Percentiles rank a stretch among this genome's conserved stretches.
Evolutionary conservation across 2,329 filamentous ascomycete species (phyloP).

Genomic region (Talaromyces sp.): DNA sequence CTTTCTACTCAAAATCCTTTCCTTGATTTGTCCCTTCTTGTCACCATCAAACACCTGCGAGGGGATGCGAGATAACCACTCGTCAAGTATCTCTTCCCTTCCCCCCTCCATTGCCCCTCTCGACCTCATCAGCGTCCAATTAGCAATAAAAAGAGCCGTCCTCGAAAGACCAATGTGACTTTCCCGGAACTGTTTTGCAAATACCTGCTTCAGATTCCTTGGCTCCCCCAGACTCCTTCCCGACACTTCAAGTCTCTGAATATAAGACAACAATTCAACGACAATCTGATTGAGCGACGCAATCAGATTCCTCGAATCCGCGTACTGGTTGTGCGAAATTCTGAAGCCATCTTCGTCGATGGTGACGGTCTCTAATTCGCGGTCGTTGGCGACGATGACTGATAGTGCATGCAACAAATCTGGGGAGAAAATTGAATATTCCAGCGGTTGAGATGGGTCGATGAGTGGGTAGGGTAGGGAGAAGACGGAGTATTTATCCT

Average conservation of each 20-base stretch:
- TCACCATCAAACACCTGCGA: conserved; percentile 29
- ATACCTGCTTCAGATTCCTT: conserved; percentile 38
- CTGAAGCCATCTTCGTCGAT: conserved; percentile 31
- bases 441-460: conserved; percentile 30
- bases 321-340: conserved; percentile 28
- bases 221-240: conserved; percentile 29
- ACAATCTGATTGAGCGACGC: conserved; percentile 42
- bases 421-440: conserved; percentile 42
- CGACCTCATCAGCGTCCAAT: conserved; percentile 38
- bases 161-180: conserved; percentile 40
- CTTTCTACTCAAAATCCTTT: conserved; percentile 30
- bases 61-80: conserved; percentile 29
- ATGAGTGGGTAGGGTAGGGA: conserved; percentile 44
- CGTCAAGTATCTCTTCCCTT: conserved; percentile 29
- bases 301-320: conserved; percentile 36
- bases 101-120: conserved; percentile 24
- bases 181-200: conserved; percentile 42
- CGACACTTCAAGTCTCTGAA: conserved; percentile 32
- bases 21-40: conserved; percentile 21
- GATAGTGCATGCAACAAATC: conserved; percentile 43
- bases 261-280: conserved; percentile 40
- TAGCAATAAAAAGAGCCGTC: conserved; percentile 38
- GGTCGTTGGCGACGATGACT: conserved; percentile 40
- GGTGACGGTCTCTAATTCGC: conserved; percentile 36
- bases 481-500: conserved; percentile 44